Evolutionary conservation across 2,329 filamentous ascomycete genomes (phyloP), one percentile per base, ranked within the genome.

Genomic region (Capronia americana): DNA sequence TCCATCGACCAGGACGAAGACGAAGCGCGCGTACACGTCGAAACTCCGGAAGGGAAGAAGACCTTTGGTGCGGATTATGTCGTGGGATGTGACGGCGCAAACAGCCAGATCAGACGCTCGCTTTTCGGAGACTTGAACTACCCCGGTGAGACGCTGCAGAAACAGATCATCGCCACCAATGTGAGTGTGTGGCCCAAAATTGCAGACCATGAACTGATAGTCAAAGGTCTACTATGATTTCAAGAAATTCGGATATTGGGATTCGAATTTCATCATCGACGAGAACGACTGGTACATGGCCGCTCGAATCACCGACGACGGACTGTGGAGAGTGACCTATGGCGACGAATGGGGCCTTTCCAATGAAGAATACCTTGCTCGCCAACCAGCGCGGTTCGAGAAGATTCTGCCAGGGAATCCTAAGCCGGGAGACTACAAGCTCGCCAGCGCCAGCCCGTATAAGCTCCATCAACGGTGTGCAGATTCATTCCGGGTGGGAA

Each of bases 281-380:
- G 87, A 86, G 0, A 83, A 85, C 20, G 80, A 90, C 72, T 89
- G 86, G 75, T 80, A 86, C 77, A 87, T 89, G 86, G 86, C 85
- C 1, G 87, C 87, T 1, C 84, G 81, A 56, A 85, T 90, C 67
- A 86, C 84, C 0, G 77, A 77, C 1, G 86, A 88, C 60, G 86
- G 86, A 0, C 75, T 90, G 17, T 90, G 87, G 79, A 83, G 87
- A 20, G 84, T 90, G 34, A 87, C 87, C 0, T 90, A 90, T 71
- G 87, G 86, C 61, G 88, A 90, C 69, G 77, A 77, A 1, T 79
- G 82, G 0, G 83, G 82, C 1, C 79, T 89, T 20, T 83, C 81
- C 0, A 78, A 74, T 41, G 86, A 87, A 11, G 80, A 89, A 73
- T 81, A 87, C 65, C 75, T 81, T 32, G 79, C 78, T 24, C 81